phyloP scores from a whole-genome alignment of 179 eudicot genomes.

The Sideroxylon spinosum region DNA sequence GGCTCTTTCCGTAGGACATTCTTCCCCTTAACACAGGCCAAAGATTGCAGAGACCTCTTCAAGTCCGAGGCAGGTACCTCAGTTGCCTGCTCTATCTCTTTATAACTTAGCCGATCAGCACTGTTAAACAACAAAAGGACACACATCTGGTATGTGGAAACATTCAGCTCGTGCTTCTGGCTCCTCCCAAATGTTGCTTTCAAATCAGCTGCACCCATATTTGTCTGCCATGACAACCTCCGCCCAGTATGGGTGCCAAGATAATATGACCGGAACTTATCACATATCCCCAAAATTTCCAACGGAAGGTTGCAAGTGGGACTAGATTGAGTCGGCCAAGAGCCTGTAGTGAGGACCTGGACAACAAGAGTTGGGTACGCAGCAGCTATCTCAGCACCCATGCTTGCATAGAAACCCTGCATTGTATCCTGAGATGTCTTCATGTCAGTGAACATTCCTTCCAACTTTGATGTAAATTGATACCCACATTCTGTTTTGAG shows the following conservation, averaged over 20 bases:
- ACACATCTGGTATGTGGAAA: constrained; percentile 77
- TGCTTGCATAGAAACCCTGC: constrained; percentile 70
- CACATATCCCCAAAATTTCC: constrained; percentile 53
- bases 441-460: constrained; percentile 96
- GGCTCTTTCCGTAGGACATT: constrained; percentile 69
- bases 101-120: constrained; percentile 48
- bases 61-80: constrained; percentile 57
- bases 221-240: constrained; percentile 72
- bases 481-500: constrained; percentile 93
- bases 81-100: constrained; percentile 71
- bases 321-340: constrained; percentile 84
- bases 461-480: constrained; percentile 83
- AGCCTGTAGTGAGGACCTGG: constrained; percentile 88
- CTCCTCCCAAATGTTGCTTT: constrained; percentile 64
- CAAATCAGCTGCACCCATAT: constrained; percentile 69
- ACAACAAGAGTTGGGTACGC: constrained; percentile 70
- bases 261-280: constrained; percentile 54
- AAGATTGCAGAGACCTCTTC: constrained; percentile 64
- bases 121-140: constrained; percentile 64
- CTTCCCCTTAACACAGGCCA: constrained; percentile 74
- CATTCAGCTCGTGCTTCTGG: constrained; percentile 66
- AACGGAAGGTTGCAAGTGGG: constrained; percentile 74
- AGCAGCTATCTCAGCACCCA: constrained; percentile 47
- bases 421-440: constrained; percentile 87
- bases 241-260: constrained; percentile 70